Conservation (phyloP, 352 stramenopile genomes). For the Elongisporangium anandrum region DNA sequence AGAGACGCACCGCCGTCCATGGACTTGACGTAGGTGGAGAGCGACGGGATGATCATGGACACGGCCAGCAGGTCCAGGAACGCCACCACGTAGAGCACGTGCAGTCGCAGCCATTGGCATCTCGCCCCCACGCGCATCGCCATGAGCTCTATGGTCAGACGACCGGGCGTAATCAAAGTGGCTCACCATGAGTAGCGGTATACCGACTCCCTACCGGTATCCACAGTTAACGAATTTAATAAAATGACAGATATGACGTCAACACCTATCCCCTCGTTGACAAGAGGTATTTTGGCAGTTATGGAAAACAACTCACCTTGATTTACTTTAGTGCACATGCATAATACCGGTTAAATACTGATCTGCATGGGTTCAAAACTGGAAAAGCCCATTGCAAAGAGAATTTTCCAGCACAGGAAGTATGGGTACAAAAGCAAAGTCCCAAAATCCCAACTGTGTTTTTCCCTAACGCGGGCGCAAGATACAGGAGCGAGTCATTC, state of each 20-base stretch:
- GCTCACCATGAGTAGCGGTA: background rate
- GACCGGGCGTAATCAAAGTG: background rate
- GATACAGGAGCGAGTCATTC: background rate
- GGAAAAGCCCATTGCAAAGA: background rate
- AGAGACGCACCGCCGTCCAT: constrained; percentile 47
- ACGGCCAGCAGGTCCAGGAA: constrained; percentile 81
- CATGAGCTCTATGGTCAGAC: background rate
- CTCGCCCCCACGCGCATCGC: background rate
- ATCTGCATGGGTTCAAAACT: background rate
- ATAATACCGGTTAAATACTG: background rate
- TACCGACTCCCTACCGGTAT: background rate
- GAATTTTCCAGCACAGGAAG: background rate
- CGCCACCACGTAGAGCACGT: constrained; percentile 71
- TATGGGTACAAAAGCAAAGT: too few species aligned
- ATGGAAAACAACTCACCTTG: too few species aligned
- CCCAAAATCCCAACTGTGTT: too few species aligned
- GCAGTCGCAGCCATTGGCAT: constrained; percentile 21
- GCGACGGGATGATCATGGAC: constrained; percentile 82
- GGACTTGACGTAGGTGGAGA: constrained; percentile 71
- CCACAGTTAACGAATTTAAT: too few species aligned
- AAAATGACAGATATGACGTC: too few species aligned
- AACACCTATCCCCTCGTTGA: too few species aligned
- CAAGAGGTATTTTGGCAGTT: background rate
- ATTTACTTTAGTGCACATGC: too few species aligned
- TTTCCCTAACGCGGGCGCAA: too few species aligned